phyloP scores from a whole-genome alignment of 1,139 yeast genomes.

The Debaryomyces robertsiae region DNA sequence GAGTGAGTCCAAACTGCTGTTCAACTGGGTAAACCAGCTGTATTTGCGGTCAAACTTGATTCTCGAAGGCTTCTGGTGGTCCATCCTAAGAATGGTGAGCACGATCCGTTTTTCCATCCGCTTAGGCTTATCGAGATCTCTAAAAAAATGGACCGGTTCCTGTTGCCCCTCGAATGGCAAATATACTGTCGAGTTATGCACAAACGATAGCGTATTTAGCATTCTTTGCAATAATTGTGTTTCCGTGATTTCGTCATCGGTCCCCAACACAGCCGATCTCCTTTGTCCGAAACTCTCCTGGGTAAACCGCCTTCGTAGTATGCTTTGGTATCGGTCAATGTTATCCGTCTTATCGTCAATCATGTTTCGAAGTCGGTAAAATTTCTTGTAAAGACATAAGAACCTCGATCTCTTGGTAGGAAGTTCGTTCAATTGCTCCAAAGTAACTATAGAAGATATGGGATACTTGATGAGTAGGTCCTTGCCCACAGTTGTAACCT shows the following conservation, averaged over 20 bases:
- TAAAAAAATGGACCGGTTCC: constrained; percentile 22
- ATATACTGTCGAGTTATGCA: constrained; percentile 40
- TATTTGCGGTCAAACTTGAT: constrained; percentile 35
- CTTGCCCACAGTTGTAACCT: constrained; percentile 7
- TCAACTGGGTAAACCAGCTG: constrained; percentile 28
- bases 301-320: constrained; percentile 30
- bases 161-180: constrained; percentile 13
- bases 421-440: constrained; percentile 14
- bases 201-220: constrained; percentile 39
- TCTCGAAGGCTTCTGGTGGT: constrained; percentile 27
- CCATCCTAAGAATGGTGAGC: constrained; percentile 35
- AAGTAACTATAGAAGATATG: constrained; percentile 12
- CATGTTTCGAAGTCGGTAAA: constrained; percentile 34
- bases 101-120: constrained; percentile 32
- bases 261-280: constrained; percentile 18
- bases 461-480: constrained; percentile 11
- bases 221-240: constrained; percentile 27
- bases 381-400: constrained; percentile 31
- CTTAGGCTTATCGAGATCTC: constrained; percentile 24
- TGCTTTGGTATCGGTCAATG: constrained; percentile 20
- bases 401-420: constrained; percentile 19
- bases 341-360: constrained; percentile 21
- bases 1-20: constrained; percentile 12
- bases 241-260: constrained; percentile 11
- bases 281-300: constrained; percentile 24